Percentiles rank a stretch among this genome's conserved stretches.
Evolutionary conservation across 176 grass and related monocot species (phyloP).

Genomic region (Oryza coarctata): DNA sequence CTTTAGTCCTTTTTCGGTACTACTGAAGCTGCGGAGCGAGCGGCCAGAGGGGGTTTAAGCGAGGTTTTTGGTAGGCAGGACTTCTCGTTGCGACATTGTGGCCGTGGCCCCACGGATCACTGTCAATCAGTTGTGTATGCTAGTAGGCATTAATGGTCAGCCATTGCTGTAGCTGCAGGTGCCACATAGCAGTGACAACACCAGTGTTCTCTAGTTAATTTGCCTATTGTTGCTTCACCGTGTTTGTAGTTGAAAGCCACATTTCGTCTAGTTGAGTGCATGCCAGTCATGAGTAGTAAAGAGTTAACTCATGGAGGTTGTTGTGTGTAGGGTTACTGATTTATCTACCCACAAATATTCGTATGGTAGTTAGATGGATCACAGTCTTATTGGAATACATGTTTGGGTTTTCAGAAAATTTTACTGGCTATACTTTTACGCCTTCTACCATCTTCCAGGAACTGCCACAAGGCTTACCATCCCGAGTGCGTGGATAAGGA

Average conservation of each 20-base stretch:
- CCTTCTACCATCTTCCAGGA: slow-evolving; percentile 48
- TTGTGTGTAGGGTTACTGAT: not conserved
- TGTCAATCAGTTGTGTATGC: not conserved
- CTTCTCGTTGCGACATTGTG: not conserved
- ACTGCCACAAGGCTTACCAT: slow-evolving; percentile 93
- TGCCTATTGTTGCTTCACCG: not conserved
- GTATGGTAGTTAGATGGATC: not conserved
- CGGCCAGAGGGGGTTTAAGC: not conserved
- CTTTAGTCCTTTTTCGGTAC: not conserved
- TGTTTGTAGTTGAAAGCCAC: not conserved
- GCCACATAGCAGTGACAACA: not conserved
- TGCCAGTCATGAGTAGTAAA: not conserved
- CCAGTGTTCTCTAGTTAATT: not conserved
- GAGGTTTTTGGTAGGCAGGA: not conserved
- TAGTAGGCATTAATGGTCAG: not conserved
- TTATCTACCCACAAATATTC: not conserved
- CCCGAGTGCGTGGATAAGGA: slow-evolving; percentile 58
- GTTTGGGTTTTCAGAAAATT: not conserved
- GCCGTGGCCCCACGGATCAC: not conserved
- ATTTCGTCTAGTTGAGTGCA: not conserved
- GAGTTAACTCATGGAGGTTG: not conserved
- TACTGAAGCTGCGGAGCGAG: not conserved
- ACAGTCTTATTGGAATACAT: not conserved
- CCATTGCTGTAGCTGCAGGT: not conserved
- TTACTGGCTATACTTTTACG: not conserved